These are phyloP conservation scores for Coffea canephora DNA, from an alignment of 257 asterid genomes.

Conservation along the genomic window DNA sequence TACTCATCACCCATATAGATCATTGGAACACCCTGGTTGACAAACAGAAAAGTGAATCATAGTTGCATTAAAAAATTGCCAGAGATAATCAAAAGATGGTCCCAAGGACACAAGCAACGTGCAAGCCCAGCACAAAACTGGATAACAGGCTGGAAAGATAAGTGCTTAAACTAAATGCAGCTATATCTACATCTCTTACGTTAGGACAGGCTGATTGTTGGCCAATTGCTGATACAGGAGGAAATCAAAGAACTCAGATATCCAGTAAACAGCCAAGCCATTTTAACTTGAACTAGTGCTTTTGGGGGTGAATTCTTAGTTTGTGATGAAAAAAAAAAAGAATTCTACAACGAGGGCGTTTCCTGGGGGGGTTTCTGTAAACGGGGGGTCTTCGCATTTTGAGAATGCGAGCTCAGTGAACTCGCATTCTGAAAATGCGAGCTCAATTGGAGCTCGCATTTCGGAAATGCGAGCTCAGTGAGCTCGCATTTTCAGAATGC, in stretches of 20 bases:
- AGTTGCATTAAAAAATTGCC: neutral
- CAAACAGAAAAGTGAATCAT: constrained; percentile 12
- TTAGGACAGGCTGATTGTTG: neutral
- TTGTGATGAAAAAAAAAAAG: too few species aligned
- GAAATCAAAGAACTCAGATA: neutral
- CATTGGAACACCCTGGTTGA: constrained; percentile 92
- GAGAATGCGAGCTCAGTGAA: too few species aligned
- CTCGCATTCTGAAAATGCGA: too few species aligned
- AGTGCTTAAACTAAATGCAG: constrained; percentile 6
- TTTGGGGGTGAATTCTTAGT: too few species aligned
- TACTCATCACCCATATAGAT: constrained; percentile 95
- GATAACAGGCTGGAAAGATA: neutral
- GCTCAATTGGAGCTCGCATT: too few species aligned
- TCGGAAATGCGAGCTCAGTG: too few species aligned
- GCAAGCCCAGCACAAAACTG: neutral
- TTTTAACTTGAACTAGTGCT: neutral
- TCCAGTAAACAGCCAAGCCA: neutral
- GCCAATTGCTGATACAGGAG: neutral
- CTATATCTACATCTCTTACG: neutral
- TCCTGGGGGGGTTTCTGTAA: too few species aligned
- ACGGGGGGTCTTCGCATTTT: too few species aligned
- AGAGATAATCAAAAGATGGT: neutral
- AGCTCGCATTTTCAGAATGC: too few species aligned
- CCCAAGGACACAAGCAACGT: neutral
- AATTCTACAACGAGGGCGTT: too few species aligned